Evolutionary conservation across 805 yeast species (phyloP).

Genomic region (Wickerhamiella brachini): DNA sequence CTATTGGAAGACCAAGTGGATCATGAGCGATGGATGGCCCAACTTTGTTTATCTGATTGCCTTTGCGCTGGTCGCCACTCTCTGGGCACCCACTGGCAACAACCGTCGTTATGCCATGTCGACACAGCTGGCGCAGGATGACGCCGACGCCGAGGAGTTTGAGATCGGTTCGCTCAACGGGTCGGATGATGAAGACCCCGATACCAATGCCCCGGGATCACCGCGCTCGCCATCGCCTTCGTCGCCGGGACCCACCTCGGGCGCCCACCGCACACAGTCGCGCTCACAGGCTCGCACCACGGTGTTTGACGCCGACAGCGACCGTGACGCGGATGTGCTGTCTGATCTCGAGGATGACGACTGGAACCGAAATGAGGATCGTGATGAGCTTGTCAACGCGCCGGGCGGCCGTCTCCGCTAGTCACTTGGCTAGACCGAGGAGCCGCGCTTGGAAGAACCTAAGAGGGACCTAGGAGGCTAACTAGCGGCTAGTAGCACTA

Average conservation of each 20-base stretch:
- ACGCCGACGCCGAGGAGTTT: conserved; percentile 50
- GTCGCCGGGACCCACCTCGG: conserved; percentile 1
- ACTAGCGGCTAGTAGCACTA: too few relatives aligned
- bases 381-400: conserved; percentile 16
- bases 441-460: too few relatives aligned
- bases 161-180: conserved; percentile 42
- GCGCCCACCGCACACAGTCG: conserved; percentile 6
- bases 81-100: conserved; percentile 97
- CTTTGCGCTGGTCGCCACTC: conserved; percentile 68
- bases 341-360: conserved; percentile 11
- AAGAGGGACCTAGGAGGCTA: too few relatives aligned
- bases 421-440: too few relatives aligned
- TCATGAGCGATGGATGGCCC: conserved; percentile 89
- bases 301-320: conserved; percentile 11
- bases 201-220: conserved; percentile 1
- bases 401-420: conserved; percentile 8
- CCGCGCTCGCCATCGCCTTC: conserved; percentile 1
- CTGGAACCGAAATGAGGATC: conserved; percentile 9
- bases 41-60: conserved; percentile 74
- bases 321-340: conserved; percentile 9
- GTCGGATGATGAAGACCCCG: conserved; percentile 28
- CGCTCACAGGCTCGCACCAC: conserved; percentile 1
- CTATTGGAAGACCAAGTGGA: conserved; percentile 86
- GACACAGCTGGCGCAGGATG: conserved; percentile 72
- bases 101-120: conserved; percentile 91